phyloP scores from a whole-genome alignment of 495 filamentous ascomycete species.

The Aspergillus cavernicola region DNA sequence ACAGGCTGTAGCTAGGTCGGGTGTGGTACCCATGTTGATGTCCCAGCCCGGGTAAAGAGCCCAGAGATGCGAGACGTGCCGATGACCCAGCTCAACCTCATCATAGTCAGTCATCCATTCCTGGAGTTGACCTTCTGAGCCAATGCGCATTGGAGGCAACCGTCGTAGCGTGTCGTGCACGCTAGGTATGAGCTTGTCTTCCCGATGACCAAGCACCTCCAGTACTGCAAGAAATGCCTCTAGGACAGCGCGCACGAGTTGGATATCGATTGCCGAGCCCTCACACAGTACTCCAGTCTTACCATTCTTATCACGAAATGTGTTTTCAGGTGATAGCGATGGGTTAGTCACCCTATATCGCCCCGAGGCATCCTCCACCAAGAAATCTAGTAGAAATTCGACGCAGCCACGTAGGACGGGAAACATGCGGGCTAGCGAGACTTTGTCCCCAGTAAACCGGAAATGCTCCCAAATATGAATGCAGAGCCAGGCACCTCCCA shows the following conservation, averaged over 20 bases:
- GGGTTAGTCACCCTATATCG: constrained; percentile 41
- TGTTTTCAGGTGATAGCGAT: constrained; percentile 49
- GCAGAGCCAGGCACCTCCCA: constrained; percentile 48
- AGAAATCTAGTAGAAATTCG: constrained; percentile 44
- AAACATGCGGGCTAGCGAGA: constrained; percentile 31
- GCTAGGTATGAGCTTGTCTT: constrained; percentile 17
- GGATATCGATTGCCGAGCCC: constrained; percentile 47
- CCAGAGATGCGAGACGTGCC: constrained; percentile 49
- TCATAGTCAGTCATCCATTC: constrained; percentile 47
- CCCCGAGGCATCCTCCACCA: constrained; percentile 36
- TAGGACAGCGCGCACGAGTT: constrained; percentile 42
- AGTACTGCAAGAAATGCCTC: constrained; percentile 19
- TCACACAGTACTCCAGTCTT: constrained; percentile 36
- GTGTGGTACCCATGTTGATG: constrained; percentile 22
- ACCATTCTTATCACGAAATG: constrained; percentile 29
- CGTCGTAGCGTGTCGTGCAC: constrained; percentile 16
- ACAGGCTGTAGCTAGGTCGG: constrained; percentile 32
- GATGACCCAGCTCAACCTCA: constrained; percentile 45
- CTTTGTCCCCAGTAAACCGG: constrained; percentile 33
- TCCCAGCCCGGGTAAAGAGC: constrained; percentile 33
- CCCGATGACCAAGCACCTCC: constrained; percentile 1
- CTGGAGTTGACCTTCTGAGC: constrained; percentile 40
- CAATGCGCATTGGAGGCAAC: constrained; percentile 33
- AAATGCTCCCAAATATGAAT: constrained; percentile 46
- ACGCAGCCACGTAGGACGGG: constrained; percentile 35